A percentile compares a stretch with the other conserved stretches of the same genome.
Conservation (phyloP, 148 eudicot species). For the Rheum nobile region DNA sequence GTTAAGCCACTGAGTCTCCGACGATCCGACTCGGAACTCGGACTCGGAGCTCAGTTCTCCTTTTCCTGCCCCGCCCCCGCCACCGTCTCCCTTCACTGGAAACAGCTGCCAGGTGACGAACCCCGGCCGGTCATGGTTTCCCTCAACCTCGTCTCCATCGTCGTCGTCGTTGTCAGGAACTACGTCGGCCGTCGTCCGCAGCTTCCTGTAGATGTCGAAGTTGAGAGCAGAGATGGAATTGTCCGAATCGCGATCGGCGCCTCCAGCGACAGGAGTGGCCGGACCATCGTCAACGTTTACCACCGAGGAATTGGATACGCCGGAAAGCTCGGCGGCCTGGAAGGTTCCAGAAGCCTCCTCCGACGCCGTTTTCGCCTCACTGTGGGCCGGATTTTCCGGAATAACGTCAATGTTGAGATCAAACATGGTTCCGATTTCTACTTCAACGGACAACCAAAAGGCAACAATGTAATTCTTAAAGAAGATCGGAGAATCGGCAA, state of each 20-base stretch:
- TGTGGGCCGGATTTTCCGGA: background rate
- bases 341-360: constrained; percentile 1
- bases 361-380: background rate
- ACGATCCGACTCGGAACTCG: constrained; percentile 14
- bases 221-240: constrained; percentile 8
- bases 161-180: constrained; percentile 2
- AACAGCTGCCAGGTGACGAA: constrained; percentile 9
- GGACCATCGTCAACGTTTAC: background rate
- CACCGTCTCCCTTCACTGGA: constrained; percentile 2
- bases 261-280: background rate
- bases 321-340: background rate
- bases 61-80: background rate
- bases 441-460: background rate
- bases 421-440: constrained; percentile 5
- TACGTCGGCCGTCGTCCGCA: constrained; percentile 14
- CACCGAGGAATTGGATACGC: constrained; percentile 4
- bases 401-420: constrained; percentile 8
- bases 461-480: background rate
- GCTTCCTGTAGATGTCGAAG: constrained; percentile 20
- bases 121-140: background rate
- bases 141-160: background rate
- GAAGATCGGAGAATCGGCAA: background rate
- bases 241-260: background rate
- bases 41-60: background rate
- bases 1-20: constrained; percentile 9